Evolutionary conservation across 139 green algal species (phyloP).

Genomic region (Monoraphidium neglectum): DNA sequence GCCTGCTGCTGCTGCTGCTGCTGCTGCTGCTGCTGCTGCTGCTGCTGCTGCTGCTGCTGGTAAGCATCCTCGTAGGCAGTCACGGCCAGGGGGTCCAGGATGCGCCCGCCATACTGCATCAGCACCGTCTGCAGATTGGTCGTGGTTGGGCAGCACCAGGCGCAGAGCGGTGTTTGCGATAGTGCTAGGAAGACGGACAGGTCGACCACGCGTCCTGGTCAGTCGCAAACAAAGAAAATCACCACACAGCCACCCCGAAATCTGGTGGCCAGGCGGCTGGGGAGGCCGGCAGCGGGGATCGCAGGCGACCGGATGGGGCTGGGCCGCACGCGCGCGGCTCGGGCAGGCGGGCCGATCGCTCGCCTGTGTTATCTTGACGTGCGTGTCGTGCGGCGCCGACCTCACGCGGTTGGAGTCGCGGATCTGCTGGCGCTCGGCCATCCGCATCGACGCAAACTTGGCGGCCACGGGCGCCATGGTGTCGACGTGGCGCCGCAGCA

Average conservation of each 20-base stretch:
- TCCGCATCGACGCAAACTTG: neutral
- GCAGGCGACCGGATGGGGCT: neutral
- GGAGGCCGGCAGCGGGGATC: neutral
- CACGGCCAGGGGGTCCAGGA: constrained; percentile 25
- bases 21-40: neutral
- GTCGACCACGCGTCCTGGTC: neutral
- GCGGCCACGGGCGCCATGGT: constrained; percentile 4
- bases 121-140: constrained; percentile 8
- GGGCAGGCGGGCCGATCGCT: neutral
- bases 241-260: neutral
- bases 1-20: neutral
- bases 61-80: neutral
- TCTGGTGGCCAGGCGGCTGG: neutral
- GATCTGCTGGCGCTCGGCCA: constrained; percentile 21
- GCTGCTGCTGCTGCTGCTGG: constrained; percentile 1
- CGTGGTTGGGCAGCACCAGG: too few relatives aligned
- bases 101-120: constrained; percentile 21
- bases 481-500: constrained; percentile 28
- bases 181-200: too few relatives aligned
- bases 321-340: neutral
- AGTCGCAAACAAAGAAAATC: constrained; percentile 7
- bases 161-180: constrained; percentile 17
- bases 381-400: neutral
- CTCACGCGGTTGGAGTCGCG: constrained; percentile 1
- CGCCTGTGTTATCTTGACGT: neutral